Conservation (phyloP, 192 early-diverging fungal species). For the Linderina pennispora region DNA sequence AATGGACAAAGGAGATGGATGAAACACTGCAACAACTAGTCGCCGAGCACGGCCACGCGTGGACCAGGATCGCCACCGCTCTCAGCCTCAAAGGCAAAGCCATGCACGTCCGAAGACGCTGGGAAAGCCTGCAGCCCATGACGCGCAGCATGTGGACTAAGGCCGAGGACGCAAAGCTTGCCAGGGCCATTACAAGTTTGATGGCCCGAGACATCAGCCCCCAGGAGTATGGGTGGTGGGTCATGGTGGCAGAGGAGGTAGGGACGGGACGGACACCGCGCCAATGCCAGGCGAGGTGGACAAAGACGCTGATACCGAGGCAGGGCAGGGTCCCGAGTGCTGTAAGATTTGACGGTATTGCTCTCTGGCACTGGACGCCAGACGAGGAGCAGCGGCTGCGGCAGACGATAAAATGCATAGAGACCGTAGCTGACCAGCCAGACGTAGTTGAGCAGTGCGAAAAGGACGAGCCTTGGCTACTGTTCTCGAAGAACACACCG, state of each 20-base stretch:
- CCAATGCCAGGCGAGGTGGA: slow-evolving; percentile 36
- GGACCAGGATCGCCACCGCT: slow-evolving; percentile 19
- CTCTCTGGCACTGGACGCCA: slow-evolving; percentile 21
- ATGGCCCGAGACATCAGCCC: slow-evolving; percentile 1
- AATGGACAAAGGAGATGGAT: slow-evolving; percentile 38
- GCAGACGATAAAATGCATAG: too few relatives aligned
- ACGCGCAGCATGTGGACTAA: slow-evolving; percentile 12
- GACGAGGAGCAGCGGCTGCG: slow-evolving; percentile 10
- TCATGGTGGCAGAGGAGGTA: slow-evolving; percentile 15
- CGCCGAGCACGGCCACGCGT: slow-evolving; percentile 6
- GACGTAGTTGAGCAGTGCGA: too few relatives aligned
- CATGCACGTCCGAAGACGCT: slow-evolving; percentile 20
- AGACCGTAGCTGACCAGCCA: too few relatives aligned
- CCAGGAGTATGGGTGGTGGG: slow-evolving; percentile 17
- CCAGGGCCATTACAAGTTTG: slow-evolving; percentile 9
- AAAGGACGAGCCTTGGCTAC: slow-evolving; percentile 30
- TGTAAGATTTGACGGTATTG: slow-evolving; percentile 20
- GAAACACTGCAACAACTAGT: slow-evolving; percentile 7
- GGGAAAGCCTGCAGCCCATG: slow-evolving; percentile 24
- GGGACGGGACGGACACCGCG: slow-evolving; percentile 15
- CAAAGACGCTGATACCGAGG: slow-evolving; percentile 13
- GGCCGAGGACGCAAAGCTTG: slow-evolving; percentile 20
- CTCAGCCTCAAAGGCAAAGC: slow-evolving; percentile 24
- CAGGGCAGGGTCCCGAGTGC: slow-evolving; percentile 15
- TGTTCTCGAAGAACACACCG: slow-evolving; percentile 3